Evolutionary conservation across 371 early-diverging fungal genomes (phyloP).

Genomic region (Homolaphlyctis polyrhiza): DNA sequence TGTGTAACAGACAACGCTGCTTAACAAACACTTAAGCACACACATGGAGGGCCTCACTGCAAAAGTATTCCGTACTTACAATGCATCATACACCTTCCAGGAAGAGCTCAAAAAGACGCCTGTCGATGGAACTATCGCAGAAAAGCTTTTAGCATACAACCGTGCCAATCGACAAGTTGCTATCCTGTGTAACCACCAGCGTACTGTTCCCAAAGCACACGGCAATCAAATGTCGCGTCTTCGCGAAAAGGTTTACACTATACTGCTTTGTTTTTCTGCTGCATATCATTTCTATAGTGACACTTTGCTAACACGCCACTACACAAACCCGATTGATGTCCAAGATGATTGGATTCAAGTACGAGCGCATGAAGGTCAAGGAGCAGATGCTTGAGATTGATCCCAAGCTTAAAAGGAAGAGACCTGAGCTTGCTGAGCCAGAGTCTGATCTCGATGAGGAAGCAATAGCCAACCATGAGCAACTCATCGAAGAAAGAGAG

Average conservation of each 20-base stretch:
- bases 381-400: slow-evolving; percentile 63
- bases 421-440: slow-evolving; percentile 52
- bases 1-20: slow-evolving; percentile 22
- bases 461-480: slow-evolving; percentile 60
- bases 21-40: slow-evolving; percentile 84
- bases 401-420: slow-evolving; percentile 68
- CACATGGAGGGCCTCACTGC: slow-evolving; percentile 93
- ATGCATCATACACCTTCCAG: slow-evolving; percentile 93
- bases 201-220: slow-evolving; percentile 78
- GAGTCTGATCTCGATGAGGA: slow-evolving; percentile 82
- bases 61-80: slow-evolving; percentile 98
- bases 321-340: not conserved
- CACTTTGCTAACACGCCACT: not conserved
- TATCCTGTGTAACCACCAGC: slow-evolving; percentile 96
- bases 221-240: slow-evolving; percentile 72
- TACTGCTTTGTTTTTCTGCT: not conserved
- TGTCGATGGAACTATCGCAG: slow-evolving; percentile 62
- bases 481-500: slow-evolving; percentile 56
- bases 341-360: slow-evolving; percentile 76
- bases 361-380: slow-evolving; percentile 69
- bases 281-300: not conserved
- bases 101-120: slow-evolving; percentile 65
- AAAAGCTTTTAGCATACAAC: slow-evolving; percentile 91
- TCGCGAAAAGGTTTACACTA: slow-evolving; percentile 57
- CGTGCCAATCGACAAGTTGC: slow-evolving; percentile 96